These are phyloP conservation scores for Striga hermonthica DNA, from an alignment of 305 asterid species.

Conservation along the genomic window DNA sequence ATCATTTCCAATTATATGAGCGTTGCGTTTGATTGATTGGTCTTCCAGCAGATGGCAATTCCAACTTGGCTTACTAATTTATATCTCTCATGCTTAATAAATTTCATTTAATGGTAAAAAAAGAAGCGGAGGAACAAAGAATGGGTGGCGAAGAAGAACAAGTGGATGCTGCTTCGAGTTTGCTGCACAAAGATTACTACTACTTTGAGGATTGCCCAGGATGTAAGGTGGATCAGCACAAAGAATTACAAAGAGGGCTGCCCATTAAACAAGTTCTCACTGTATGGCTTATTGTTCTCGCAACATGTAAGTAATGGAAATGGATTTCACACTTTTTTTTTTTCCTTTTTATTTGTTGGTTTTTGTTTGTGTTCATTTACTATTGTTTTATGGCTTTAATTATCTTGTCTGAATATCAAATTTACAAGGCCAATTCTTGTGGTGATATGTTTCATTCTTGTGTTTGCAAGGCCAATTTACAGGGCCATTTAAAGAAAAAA, in stretches of 20 bases:
- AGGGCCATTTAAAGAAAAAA: no score
- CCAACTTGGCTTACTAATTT: no score
- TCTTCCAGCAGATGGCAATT: no score
- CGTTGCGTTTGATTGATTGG: neutral
- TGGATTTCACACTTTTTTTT: neutral
- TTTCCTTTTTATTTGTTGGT: neutral
- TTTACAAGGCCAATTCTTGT: no score
- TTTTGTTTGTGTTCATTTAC: neutral
- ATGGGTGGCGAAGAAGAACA: neutral
- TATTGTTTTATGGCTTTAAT: neutral
- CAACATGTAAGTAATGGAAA: constrained; percentile 38
- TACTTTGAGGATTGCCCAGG: constrained; percentile 67
- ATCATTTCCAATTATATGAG: neutral
- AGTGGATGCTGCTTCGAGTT: constrained; percentile 29
- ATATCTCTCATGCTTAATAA: neutral
- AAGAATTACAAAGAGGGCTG: constrained; percentile 39
- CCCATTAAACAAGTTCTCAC: constrained; percentile 54
- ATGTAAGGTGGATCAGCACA: constrained; percentile 52
- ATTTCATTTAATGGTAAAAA: neutral
- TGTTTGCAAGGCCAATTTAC: no score
- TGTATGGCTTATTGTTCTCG: constrained; percentile 60
- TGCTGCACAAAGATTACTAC: constrained; percentile 35
- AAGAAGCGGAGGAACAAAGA: neutral
- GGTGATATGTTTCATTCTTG: no score
- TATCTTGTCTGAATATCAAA: neutral